phyloP scores from a whole-genome alignment of 805 yeast genomes.

The Candida hungchunana region DNA sequence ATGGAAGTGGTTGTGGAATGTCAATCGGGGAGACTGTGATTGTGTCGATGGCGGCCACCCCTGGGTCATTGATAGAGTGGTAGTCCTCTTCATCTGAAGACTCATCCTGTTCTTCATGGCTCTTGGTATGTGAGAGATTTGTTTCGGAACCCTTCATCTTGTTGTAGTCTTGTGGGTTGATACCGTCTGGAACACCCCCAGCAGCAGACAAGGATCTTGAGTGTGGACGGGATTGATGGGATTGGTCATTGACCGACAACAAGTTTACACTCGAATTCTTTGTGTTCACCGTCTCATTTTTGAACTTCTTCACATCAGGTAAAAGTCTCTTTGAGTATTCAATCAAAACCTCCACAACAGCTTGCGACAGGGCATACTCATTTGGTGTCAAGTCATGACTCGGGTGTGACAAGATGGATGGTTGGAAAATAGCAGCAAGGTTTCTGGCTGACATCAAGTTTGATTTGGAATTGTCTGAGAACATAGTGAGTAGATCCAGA shows the following conservation, averaged over 20 bases:
- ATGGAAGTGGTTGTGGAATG: slow-evolving; percentile 6
- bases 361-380: slow-evolving; percentile 83
- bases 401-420: slow-evolving; percentile 91
- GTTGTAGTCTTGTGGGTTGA: slow-evolving; percentile 17
- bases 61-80: not conserved
- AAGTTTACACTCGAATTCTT: slow-evolving; percentile 18
- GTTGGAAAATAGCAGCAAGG: slow-evolving; percentile 94
- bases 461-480: slow-evolving; percentile 68
- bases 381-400: slow-evolving; percentile 88
- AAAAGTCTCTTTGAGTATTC: slow-evolving; percentile 78
- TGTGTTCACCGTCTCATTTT: slow-evolving; percentile 9
- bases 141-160: slow-evolving; percentile 9
- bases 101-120: slow-evolving; percentile 11
- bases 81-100: slow-evolving; percentile 10
- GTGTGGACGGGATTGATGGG: slow-evolving; percentile 27
- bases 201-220: slow-evolving; percentile 42
- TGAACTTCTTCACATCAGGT: slow-evolving; percentile 43
- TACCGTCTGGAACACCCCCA: slow-evolving; percentile 38
- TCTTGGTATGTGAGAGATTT: slow-evolving; percentile 7
- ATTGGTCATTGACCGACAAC: slow-evolving; percentile 15
- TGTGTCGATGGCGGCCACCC: not conserved
- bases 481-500: slow-evolving; percentile 80
- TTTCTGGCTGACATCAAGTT: slow-evolving; percentile 92
- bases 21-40: slow-evolving; percentile 9
- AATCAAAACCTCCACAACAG: slow-evolving; percentile 83